Base-by-base conservation (phyloP, 768 basidiomycete genomes). In the Dendrothele bispora region DNA sequence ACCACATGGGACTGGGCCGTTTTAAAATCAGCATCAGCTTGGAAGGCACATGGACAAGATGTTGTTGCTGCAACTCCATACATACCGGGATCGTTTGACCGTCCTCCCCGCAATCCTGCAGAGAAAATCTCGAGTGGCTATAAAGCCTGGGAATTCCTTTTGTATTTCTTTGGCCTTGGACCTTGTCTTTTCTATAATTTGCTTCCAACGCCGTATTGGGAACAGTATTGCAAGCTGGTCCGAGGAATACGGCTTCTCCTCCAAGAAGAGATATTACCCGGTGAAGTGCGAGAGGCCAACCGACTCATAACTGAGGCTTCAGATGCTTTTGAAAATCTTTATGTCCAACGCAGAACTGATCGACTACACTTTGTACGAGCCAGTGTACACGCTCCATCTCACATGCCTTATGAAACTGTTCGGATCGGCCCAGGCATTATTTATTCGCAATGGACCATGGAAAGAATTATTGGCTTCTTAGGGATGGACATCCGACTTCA, bases 21-120 rank as follows among this genome's bases (percentile, higher is more conserved):
- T 3, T 41, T 64, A 0, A 28, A 11, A 2, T 58, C 39, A 5
- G 46, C 26, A 1, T 25, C 29, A 0, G 18, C 50, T 4, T 68
- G 66, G 65, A 53, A 51, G 27, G n/a, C 25, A 1, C 64, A 67
- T 51, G 64, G 65, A 1, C 18, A 26, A 18, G 44, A 34, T 3
- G 64, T 69, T 8, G 65, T 50, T 0, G 37, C 14, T 12, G 46
- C 58, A 0, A 43, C 42, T 0, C 43, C 30, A 7, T 64, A 56
- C 43, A 44, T 63, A 8, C 62, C 63, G 2, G 55, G 62, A 5
- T 67, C 60, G 0, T 67, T 67, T 51, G 66, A 64, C 37, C 54
- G 60, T 12, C 59, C 64, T 6, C 67, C 67, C 0, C 55, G 63
- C 0, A 67, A 69, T 32, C 53, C 55, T 17, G 62, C 65, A 0